Evolutionary conservation across 2,329 filamentous ascomycete genomes (phyloP).

Genomic region (Aspergillus sp.): DNA sequence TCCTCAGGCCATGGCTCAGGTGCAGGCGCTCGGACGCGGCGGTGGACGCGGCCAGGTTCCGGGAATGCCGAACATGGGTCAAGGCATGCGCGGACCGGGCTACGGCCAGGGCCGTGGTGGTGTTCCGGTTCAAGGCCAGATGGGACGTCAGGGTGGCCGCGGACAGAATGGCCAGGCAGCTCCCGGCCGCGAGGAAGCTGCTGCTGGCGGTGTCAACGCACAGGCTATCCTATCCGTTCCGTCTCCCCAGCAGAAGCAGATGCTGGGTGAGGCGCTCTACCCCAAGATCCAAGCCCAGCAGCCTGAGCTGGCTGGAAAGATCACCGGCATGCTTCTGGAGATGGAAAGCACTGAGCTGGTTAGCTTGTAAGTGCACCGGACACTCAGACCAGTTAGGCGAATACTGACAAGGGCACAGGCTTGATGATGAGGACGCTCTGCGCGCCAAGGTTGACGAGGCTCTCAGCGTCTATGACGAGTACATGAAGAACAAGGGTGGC

Average conservation of each 20-base stretch:
- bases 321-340: constrained; percentile 98
- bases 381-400: constrained; percentile 1
- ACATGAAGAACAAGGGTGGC: constrained; percentile 72
- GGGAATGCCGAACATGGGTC: constrained; percentile 57
- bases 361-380: constrained; percentile 94
- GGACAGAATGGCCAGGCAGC: constrained; percentile 30
- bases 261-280: constrained; percentile 94
- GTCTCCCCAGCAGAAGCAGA: constrained; percentile 88
- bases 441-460: constrained; percentile 96
- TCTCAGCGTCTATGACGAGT: constrained; percentile 94
- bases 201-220: constrained; percentile 39
- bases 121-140: constrained; percentile 32
- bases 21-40: constrained; percentile 61
- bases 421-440: constrained; percentile 80
- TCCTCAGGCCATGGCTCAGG: constrained; percentile 71
- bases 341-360: constrained; percentile 96
- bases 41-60: constrained; percentile 60
- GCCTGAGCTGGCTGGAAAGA: constrained; percentile 94
- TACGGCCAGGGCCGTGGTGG: constrained; percentile 37
- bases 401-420: constrained; percentile 44
- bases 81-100: constrained; percentile 38
- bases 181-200: constrained; percentile 29
- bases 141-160: constrained; percentile 33
- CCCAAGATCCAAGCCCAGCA: constrained; percentile 96
- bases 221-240: constrained; percentile 43